Evolutionary conservation across 1,284 basidiomycete genomes (phyloP).

Genomic region (Hypsizygus ulmarius): DNA sequence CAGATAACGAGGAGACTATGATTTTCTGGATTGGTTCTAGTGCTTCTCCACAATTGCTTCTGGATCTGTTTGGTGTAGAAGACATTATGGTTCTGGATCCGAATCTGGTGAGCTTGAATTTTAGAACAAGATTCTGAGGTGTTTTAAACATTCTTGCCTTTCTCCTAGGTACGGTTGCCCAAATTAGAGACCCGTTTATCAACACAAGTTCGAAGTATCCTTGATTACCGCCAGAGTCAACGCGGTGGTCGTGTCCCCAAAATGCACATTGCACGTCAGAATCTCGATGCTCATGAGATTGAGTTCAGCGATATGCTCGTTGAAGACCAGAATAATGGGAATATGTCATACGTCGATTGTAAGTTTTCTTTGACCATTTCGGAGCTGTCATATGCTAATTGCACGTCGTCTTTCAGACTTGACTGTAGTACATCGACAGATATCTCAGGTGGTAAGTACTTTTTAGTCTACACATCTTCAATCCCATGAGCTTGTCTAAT

Average conservation of each 20-base stretch:
- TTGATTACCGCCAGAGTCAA: slow-evolving; percentile 66
- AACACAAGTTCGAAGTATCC: slow-evolving; percentile 81
- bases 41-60: slow-evolving; percentile 79
- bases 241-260: slow-evolving; percentile 58
- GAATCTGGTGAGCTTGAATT: slow-evolving; percentile 55
- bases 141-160: neutral
- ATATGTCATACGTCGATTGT: slow-evolving; percentile 89
- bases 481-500: neutral
- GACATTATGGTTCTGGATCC: slow-evolving; percentile 74
- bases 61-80: slow-evolving; percentile 86
- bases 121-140: neutral
- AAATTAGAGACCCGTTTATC: slow-evolving; percentile 77
- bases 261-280: slow-evolving; percentile 85
- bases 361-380: slow-evolving; percentile 30
- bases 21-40: slow-evolving; percentile 91
- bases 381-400: neutral
- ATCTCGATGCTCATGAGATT: slow-evolving; percentile 90
- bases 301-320: slow-evolving; percentile 97
- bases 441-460: slow-evolving; percentile 57
- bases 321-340: slow-evolving; percentile 96
- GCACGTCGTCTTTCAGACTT: slow-evolving; percentile 29
- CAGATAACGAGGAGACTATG: slow-evolving; percentile 90
- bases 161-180: slow-evolving; percentile 53
- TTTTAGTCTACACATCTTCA: neutral
- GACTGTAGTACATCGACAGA: slow-evolving; percentile 44